Base-by-base conservation (phyloP, 257 asterid species). In the Solanum paucissectum region DNA sequence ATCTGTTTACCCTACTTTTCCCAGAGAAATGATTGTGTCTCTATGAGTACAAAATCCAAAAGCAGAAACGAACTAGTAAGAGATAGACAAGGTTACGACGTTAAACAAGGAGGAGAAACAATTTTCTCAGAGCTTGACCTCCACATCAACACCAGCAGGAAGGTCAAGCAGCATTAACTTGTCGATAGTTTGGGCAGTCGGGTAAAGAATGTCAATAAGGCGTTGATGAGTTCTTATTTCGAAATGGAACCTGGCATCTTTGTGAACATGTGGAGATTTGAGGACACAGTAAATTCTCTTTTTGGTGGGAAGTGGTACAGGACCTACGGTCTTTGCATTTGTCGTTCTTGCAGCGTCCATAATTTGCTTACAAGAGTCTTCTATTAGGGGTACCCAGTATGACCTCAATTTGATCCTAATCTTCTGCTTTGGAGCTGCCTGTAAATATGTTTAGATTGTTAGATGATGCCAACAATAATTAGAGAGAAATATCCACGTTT, bases 91-190 rank as follows among this genome's bases (percentile, higher is more conserved):
- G 32, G 81, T 38, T 82, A 87, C 81, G 85, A 44, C 2, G 16
- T 6, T 5, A 36, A 34, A 58, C 11, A 6, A 37, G 18, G 14
- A 25, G 38, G 44, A 73, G 68, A 46, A 36, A 12, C 3, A 13
- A 36, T 9, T 62, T 72, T 44, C 77, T 95, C 92, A 96, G 66
- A 96, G 98, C 95, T 96, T 94, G 84, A 96, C 99, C 94, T 96
- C 99, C n/a, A 96, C 99, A 66, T 97, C 99, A 34, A 97, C 99
- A 5, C 99, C 99, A 46, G 98, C 98, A 71, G 98, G 99, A 92
- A 97, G 91, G 91, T 95, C 98, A 5, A 97, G 98, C 88, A 95
- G 98, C 99, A 97, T 97, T 92, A 97, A 91, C 6, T 98, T 95
- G 91, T 97, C 99, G 29, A 96, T 97, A 16, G 99, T 96, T 92